These are phyloP conservation scores for Fragaria iinumae DNA, from an alignment of 306 rosid species.

Conservation along the genomic window DNA sequence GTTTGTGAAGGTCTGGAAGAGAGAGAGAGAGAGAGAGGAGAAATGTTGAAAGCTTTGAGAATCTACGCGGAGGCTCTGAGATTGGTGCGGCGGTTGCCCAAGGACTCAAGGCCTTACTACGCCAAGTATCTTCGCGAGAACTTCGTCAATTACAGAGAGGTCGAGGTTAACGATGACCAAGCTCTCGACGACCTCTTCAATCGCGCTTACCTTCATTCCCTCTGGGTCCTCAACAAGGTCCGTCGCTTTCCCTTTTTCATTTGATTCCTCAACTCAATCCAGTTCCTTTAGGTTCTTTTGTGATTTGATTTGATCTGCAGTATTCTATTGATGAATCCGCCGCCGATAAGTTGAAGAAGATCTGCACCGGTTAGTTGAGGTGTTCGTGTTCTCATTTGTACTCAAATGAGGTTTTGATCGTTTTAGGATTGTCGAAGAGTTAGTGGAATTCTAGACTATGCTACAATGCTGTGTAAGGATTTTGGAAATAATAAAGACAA, in stretches of 20 bases:
- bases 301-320: conserved; percentile 34
- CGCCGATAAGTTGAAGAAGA: conserved; percentile 56
- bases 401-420: background rate
- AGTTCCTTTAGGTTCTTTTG: too few relatives aligned
- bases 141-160: conserved; percentile 54
- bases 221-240: conserved; percentile 88
- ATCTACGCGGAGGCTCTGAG: conserved; percentile 69
- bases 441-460: background rate
- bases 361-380: conserved; percentile 36
- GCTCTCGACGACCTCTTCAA: conserved; percentile 47
- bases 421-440: too few relatives aligned
- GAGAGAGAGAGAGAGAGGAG: background rate
- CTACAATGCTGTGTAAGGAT: background rate
- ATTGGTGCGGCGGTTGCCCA: conserved; percentile 52
- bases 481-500: background rate
- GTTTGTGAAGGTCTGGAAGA: too few relatives aligned
- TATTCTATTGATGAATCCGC: conserved; percentile 67
- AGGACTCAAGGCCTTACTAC: conserved; percentile 56
- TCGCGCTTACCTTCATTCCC: conserved; percentile 60
- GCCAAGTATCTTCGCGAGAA: conserved; percentile 73
- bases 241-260: background rate
- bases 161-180: conserved; percentile 35
- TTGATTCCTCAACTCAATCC: background rate
- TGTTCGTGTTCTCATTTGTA: background rate
- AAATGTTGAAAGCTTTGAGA: conserved; percentile 68